Evolutionary conservation across 129 eudicot species (phyloP).

Genomic region (Pittosporum tobira): DNA sequence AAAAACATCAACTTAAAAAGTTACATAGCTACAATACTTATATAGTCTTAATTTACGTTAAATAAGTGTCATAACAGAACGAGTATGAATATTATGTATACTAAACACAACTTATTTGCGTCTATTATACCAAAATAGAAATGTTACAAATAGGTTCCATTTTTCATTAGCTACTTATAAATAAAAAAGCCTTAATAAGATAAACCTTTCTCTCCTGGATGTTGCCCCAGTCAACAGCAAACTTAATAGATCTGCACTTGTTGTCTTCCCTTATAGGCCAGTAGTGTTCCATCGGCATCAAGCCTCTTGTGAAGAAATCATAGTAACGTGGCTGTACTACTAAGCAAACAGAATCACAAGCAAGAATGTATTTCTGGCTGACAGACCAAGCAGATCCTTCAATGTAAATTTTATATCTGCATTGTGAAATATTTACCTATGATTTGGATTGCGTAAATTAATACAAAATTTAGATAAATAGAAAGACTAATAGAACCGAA

Average conservation of each 20-base stretch:
- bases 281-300: conserved; percentile 71
- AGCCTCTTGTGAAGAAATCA: conserved; percentile 77
- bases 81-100: no score
- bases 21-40: no score
- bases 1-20: no score
- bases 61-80: no score
- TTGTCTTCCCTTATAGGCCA: conserved; percentile 78
- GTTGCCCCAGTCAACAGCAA: conserved; percentile 84
- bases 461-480: no score
- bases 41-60: no score
- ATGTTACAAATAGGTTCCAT: background rate
- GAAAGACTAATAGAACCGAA: no score
- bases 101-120: background rate
- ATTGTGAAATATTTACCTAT: no score
- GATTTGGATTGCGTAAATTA: no score
- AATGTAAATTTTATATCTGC: conserved; percentile 71
- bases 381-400: conserved; percentile 97
- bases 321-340: conserved; percentile 59
- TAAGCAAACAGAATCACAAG: conserved; percentile 74
- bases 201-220: conserved; percentile 46
- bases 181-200: background rate
- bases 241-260: conserved; percentile 77
- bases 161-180: background rate
- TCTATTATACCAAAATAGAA: background rate
- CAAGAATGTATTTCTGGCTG: conserved; percentile 81